Percentiles rank a stretch among this genome's conserved stretches.
Conservation (phyloP, 1,139 yeast species). For the Pichia inconspicua region DNA sequence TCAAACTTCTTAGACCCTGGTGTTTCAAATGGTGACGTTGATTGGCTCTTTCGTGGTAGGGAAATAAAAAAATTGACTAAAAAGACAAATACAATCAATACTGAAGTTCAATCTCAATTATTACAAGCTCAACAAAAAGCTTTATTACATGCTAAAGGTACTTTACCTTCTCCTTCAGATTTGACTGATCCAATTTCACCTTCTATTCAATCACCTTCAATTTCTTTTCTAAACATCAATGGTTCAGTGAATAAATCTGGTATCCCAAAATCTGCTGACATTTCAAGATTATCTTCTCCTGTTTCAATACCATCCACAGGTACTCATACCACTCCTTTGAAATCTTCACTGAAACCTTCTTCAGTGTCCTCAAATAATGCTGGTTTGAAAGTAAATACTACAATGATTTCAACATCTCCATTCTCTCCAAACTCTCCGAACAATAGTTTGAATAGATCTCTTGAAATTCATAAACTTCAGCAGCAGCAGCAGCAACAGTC, state of each 20-base stretch:
- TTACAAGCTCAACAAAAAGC: slow-evolving; percentile 24
- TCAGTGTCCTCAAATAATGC: slow-evolving; percentile 1
- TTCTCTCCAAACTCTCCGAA: not conserved
- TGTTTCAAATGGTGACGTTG: slow-evolving; percentile 66
- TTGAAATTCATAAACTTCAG: not conserved
- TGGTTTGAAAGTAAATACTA: not conserved
- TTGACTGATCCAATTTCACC: not conserved
- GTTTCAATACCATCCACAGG: slow-evolving; percentile 2
- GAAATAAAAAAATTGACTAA: slow-evolving; percentile 47
- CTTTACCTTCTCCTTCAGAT: not conserved
- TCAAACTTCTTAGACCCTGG: slow-evolving; percentile 32
- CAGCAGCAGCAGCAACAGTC: not conserved
- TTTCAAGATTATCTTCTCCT: not conserved
- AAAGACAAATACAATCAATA: slow-evolving; percentile 29
- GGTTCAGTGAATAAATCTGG: not conserved
- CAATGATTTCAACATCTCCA: not conserved
- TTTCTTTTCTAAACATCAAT: not conserved
- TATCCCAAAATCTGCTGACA: not conserved
- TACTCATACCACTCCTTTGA: slow-evolving; percentile 7
- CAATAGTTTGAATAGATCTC: not conserved
- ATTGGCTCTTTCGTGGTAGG: slow-evolving; percentile 65
- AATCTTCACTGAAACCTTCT: slow-evolving; percentile 16
- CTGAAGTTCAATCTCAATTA: slow-evolving; percentile 25
- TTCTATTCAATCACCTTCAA: slow-evolving; percentile 13
- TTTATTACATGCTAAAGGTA: slow-evolving; percentile 10